phyloP scores from a whole-genome alignment of 495 filamentous ascomycete species.

The Penicillium alfredii region DNA sequence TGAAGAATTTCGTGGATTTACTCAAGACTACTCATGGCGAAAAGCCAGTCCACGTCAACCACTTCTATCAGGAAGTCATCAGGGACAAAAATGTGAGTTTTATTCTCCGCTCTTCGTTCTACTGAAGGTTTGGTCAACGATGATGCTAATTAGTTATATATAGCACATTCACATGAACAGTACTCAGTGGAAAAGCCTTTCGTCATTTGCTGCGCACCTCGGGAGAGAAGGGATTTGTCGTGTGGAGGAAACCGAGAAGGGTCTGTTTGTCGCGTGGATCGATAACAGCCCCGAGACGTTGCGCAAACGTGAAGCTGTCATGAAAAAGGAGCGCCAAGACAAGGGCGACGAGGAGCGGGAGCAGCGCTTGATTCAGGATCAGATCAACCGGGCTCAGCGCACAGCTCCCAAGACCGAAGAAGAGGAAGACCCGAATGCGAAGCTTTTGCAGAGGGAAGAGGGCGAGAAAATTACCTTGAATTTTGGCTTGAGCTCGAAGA shows the following conservation, averaged over 20 bases:
- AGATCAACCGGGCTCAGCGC: conserved; percentile 67
- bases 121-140: background rate
- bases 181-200: conserved; percentile 76
- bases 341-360: conserved; percentile 88
- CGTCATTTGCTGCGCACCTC: conserved; percentile 81
- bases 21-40: conserved; percentile 77
- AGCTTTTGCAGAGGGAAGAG: conserved; percentile 58
- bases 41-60: conserved; percentile 78
- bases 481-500: conserved; percentile 50
- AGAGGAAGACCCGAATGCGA: conserved; percentile 34
- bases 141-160: conserved; percentile 7
- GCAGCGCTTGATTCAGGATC: conserved; percentile 67
- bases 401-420: conserved; percentile 30
- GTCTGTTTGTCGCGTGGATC: conserved; percentile 81
- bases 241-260: conserved; percentile 84
- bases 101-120: background rate
- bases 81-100: conserved; percentile 30
- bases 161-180: conserved; percentile 92
- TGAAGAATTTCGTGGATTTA: conserved; percentile 68
- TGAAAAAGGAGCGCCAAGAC: conserved; percentile 77
- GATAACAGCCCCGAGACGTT: conserved; percentile 84
- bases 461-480: conserved; percentile 80
- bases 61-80: conserved; percentile 82
- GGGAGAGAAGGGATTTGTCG: conserved; percentile 77
- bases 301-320: conserved; percentile 67